Evolutionary conservation across 371 early-diverging fungal species (phyloP).

Genomic region (Syncephalastrum racemosum): DNA sequence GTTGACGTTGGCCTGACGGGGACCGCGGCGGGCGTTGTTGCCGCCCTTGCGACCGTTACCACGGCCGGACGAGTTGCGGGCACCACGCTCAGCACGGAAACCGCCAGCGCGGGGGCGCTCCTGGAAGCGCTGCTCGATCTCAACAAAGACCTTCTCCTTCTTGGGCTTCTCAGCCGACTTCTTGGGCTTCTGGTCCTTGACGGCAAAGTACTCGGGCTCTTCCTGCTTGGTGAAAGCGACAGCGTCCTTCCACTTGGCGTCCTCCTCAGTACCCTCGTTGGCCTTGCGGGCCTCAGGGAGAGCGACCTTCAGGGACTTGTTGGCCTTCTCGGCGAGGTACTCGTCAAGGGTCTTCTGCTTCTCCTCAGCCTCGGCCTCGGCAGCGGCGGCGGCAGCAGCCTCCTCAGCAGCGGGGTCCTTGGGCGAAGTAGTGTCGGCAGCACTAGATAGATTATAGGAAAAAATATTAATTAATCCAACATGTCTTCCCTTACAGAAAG

Average conservation of each 20-base stretch:
- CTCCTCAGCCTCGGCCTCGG: conserved; percentile 64
- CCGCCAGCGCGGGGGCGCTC: conserved; percentile 47
- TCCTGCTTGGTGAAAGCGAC: conserved; percentile 71
- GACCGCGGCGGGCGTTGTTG: conserved; percentile 28
- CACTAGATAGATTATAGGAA: conserved; percentile 18
- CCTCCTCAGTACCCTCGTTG: conserved; percentile 75
- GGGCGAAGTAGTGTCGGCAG: conserved; percentile 31
- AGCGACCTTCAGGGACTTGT: conserved; percentile 64
- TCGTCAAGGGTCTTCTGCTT: conserved; percentile 77
- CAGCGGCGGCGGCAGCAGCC: conserved; percentile 26
- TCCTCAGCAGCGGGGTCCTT: conserved; percentile 48
- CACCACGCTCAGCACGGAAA: conserved; percentile 33
- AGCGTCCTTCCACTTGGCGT: conserved; percentile 76
- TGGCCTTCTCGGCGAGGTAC: conserved; percentile 71
- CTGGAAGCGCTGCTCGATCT: conserved; percentile 52
- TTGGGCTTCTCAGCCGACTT: conserved; percentile 47
- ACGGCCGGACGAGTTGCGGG: conserved; percentile 25
- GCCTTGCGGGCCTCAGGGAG: conserved; percentile 72
- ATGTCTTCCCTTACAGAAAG: neutral
- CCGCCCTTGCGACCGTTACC: conserved; percentile 44
- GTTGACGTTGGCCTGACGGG: conserved; percentile 54
- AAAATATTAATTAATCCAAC: conserved; percentile 8
- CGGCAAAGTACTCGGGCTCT: conserved; percentile 58
- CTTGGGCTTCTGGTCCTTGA: conserved; percentile 59
- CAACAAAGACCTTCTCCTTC: conserved; percentile 59